Evolutionary conservation across 2,329 filamentous ascomycete species (phyloP), one percentile per base, ranked within the genome.

Genomic region (Cladophialophora yegresii): DNA sequence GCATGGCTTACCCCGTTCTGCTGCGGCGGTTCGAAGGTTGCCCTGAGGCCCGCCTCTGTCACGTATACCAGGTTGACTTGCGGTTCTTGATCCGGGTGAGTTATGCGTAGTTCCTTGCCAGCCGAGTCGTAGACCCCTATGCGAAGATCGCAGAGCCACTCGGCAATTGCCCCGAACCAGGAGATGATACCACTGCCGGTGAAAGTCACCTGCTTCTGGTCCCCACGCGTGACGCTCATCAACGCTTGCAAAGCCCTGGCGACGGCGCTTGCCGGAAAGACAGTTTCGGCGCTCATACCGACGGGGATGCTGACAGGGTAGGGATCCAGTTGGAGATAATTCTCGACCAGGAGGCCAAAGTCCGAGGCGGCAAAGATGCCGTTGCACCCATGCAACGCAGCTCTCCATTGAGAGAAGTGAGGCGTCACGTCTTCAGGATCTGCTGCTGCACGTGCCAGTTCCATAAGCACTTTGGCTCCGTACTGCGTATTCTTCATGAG

Each of bases 81-180:
- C 5, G 69, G 16, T 16, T 67, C 56, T 32, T 62, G 56, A 13
- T 56, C 64, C 20, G 53, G 47, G 49, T 66, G 63, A 0, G 63
- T 67, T 4, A 51, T 33, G 50, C 65, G 67, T n/a, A 69, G 57
- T 30, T 61, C 62, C 12, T 60, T 33, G 8, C 65, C 65, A 22
- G 62, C 30, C 22, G 49, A 58, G 16, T 60, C 33, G 23, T 64
- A 66, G 53, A 71, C 63, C 23, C 54, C 55, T 9, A 71, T 63
- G 5, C 59, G 66, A 13, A 71, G 65, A 32, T 66, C 69, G 61
- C 66, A 71, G n/a, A 69, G 62, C 63, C 62, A 69, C 45, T 71
- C 69, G 10, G 62, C 62, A 4, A 69, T 45, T 7, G 69, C 67
- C n/a, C 61, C 69, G 51, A 71, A 60, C 69, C 69, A 71, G 23